Percentiles rank a stretch among this genome's conserved stretches.
Evolutionary conservation across 768 basidiomycete genomes (phyloP).

Genomic region (Lentinula boryana): DNA sequence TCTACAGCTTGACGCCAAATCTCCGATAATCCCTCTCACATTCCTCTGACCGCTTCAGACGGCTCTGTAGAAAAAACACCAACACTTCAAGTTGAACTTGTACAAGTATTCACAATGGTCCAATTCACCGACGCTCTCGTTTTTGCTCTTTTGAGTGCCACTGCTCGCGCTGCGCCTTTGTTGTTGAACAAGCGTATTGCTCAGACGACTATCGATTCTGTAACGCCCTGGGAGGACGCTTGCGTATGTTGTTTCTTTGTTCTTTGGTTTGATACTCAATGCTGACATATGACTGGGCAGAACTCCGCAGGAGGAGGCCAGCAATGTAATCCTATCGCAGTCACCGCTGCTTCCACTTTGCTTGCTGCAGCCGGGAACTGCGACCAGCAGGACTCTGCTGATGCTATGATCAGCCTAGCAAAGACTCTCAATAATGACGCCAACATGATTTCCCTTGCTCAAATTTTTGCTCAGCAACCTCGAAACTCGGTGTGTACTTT

Average conservation of each 20-base stretch:
- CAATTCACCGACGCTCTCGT: conserved; percentile 22
- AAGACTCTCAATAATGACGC: conserved; percentile 37
- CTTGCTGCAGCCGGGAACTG: conserved; percentile 37
- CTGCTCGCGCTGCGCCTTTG: conserved; percentile 27
- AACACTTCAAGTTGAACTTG: background rate
- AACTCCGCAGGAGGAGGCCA: conserved; percentile 46
- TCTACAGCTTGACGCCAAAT: conserved; percentile 3
- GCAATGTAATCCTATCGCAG: conserved; percentile 53
- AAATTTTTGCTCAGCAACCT: conserved; percentile 53
- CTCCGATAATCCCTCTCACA: background rate
- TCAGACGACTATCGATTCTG: conserved; percentile 34
- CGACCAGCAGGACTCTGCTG: conserved; percentile 47
- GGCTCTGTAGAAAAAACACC: background rate
- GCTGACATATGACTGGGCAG: conserved; percentile 30
- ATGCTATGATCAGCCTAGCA: conserved; percentile 42
- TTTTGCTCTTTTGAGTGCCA: conserved; percentile 24
- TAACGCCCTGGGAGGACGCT: conserved; percentile 38
- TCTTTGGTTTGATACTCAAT: background rate
- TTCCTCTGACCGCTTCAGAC: background rate
- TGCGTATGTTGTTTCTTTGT: conserved; percentile 32
- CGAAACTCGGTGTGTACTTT: conserved; percentile 40
- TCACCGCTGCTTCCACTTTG: conserved; percentile 51
- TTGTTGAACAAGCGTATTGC: conserved; percentile 37
- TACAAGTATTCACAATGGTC: conserved; percentile 21
- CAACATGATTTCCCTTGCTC: conserved; percentile 43